Evolutionary conservation across 495 filamentous ascomycete species (phyloP), one percentile per base, ranked within the genome.

Genomic region (Pseudevernia furfuracea): DNA sequence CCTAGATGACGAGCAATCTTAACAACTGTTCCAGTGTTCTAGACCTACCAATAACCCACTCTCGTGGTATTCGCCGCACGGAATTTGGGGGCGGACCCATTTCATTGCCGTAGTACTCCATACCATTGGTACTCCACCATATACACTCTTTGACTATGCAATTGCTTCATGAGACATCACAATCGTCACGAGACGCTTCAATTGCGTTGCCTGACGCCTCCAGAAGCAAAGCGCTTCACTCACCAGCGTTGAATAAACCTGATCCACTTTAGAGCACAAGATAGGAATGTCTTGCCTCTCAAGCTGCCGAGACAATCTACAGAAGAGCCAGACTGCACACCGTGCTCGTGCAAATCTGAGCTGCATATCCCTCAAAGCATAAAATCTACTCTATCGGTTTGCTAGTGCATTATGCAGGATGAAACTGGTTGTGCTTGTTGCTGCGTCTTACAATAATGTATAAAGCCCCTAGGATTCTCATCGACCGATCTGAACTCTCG

Each of bases 351-450:
- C 28, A 53, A 32, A 30, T 3, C 49, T 11, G 5, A 30, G 2
- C 14, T 53, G 49, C 49, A 53, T 53, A 53, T 53, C 28, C 28
- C 25, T 32, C 28, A 49, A 49, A 49, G 46, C 46, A 49, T 49
- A 28, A 49, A 11, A 11, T 11, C n/a, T 49, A 25, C 46, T 12
- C 46, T 25, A 49, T 25, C 23, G 11, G 14, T 25, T 25, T 49
- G 11, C 46, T 49, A 25, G n/a, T 49, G 46, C 46, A 25, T 25
- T 25, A 25, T 25, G 46, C 46, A 49, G 2, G 12, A 8, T 49
- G 46, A 10, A 19, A 32, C 15, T 53, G 5, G 49, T 15, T 17
- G 25, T 30, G 25, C 15, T 15, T 53, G 4, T 32, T 25, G 14
- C 49, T 19, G 3, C 10, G 1, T 53, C 28, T 53, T 53, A 14